Percentiles rank a stretch among this genome's conserved stretches.
Evolutionary conservation across 75 land plant genomes (phyloP).

Genomic region (Azolla pinnata): DNA sequence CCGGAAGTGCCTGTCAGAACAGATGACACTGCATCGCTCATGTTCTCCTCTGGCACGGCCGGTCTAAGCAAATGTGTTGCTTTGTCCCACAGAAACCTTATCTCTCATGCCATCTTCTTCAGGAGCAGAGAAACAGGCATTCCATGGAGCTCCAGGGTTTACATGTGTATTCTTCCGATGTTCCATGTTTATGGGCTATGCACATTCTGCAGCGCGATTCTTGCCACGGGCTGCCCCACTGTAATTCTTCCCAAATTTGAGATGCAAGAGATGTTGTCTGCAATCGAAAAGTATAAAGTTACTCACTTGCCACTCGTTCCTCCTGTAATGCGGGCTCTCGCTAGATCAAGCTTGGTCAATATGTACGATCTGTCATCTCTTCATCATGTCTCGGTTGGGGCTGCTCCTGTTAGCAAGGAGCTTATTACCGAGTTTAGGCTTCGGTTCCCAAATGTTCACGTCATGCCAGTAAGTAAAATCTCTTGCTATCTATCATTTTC

Average conservation of each 20-base stretch:
- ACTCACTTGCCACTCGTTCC: constrained; percentile 16
- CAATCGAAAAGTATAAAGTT: constrained; percentile 11
- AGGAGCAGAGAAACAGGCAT: not conserved
- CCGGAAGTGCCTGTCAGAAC: constrained; percentile 9
- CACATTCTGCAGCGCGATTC: not conserved
- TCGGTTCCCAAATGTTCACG: constrained; percentile 45
- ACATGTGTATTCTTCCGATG: constrained; percentile 11
- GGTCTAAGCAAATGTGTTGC: constrained; percentile 26
- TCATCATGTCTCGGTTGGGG: constrained; percentile 3
- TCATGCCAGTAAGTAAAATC: constrained; percentile 26
- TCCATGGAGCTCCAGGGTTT: not conserved
- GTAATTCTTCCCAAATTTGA: constrained; percentile 13
- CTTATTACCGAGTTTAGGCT: constrained; percentile 45
- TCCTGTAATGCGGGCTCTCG: constrained; percentile 10
- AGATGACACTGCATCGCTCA: constrained; percentile 15
- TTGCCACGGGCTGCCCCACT: not conserved
- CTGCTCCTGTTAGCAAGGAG: constrained; percentile 16
- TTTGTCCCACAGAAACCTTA: constrained; percentile 18
- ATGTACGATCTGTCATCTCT: constrained; percentile 19
- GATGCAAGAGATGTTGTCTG: constrained; percentile 4
- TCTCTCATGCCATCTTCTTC: constrained; percentile 8
- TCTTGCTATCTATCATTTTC: too few relatives aligned
- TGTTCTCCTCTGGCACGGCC: constrained; percentile 30
- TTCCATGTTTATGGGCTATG: constrained; percentile 18
- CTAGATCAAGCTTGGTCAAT: not conserved